Base-by-base conservation (phyloP, 352 stramenopile genomes). In the Pythium sp. region DNA sequence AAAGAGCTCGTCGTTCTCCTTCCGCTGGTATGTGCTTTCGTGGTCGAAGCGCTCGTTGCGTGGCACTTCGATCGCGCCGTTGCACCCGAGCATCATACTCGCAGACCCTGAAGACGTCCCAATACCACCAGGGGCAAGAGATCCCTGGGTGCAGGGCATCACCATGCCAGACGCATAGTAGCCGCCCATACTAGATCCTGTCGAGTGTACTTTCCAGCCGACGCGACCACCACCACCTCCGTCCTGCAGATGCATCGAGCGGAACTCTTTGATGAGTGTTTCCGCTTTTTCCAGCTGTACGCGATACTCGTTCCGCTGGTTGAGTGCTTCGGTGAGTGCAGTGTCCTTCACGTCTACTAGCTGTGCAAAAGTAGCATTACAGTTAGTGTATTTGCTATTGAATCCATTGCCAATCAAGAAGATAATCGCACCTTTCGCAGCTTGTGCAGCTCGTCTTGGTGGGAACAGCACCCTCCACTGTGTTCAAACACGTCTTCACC, bases 281-380 rank as follows among this genome's bases (percentile, higher is more conserved):
- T 86, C 79, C 2, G 79, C 76, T 18, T 70, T 80, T 32, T 88
- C 81, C 26, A 89, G 72, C 62, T 73, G 71, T 3, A 84, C 65
- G 2, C 82, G 80, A 65, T 82, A 76, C 32, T 82, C 72, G 60
- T 86, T 91, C 3, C 82, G 79, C 60, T 89, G 80, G 20, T 88
- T 71, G 14, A 89, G 67, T 14, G 80, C 80, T 64, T 89, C 82
- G 1, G 58, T 83, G 28, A 91, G 61, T 26, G 80, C 82, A 28
- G 77, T 59, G 56, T 89, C 81, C 62, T 91, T 91, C 46, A 88
- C 73, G 18, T 76, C 66, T 1, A 91, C 64, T 3, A 82, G 70
- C 77, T 79, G n/a, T n/a, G 28, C 14, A 24, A 34, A 36, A 36
- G 30, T 30, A 34, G 61, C 41, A 53, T 61, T 69, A 1, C 20